Evolutionary conservation across 1,284 basidiomycete genomes (phyloP).

Genomic region (Puccinia polysora): DNA sequence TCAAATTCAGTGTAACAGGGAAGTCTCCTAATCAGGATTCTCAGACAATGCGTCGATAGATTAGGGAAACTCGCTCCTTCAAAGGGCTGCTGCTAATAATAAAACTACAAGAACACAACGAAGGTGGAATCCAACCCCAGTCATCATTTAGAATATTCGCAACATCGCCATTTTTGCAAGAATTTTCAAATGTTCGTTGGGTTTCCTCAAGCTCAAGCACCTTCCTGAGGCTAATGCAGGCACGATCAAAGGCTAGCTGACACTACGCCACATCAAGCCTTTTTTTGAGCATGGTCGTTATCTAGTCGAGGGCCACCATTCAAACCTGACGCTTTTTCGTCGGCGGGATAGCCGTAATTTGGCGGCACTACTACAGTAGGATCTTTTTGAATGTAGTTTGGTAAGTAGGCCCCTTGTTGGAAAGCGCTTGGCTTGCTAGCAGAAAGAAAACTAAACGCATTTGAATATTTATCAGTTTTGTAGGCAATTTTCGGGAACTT

Average conservation of each 20-base stretch:
- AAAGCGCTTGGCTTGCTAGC: slow-evolving; percentile 32
- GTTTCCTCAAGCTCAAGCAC: too few relatives aligned
- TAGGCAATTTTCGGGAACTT: neutral
- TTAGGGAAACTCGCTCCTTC: too few relatives aligned
- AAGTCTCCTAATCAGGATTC: too few relatives aligned
- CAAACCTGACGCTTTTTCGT: neutral
- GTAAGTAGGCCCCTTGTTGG: slow-evolving; percentile 27
- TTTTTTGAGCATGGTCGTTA: neutral
- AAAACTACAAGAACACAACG: neutral
- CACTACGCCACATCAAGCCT: neutral
- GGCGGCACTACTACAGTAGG: neutral
- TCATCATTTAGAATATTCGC: too few relatives aligned
- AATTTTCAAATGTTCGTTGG: too few relatives aligned
- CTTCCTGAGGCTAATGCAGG: too few relatives aligned
- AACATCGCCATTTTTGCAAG: too few relatives aligned
- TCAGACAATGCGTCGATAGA: too few relatives aligned
- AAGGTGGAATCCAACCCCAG: neutral
- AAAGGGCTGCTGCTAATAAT: too few relatives aligned
- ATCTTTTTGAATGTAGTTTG: slow-evolving; percentile 34
- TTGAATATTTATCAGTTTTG: neutral
- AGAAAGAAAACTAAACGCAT: slow-evolving; percentile 9
- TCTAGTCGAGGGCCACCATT: neutral
- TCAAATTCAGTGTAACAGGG: too few relatives aligned
- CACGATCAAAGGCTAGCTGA: too few relatives aligned
- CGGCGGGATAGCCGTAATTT: neutral